Evolutionary conservation across 177 flowering plant genomes (phyloP).

Genomic region (Vitis hybrid): DNA sequence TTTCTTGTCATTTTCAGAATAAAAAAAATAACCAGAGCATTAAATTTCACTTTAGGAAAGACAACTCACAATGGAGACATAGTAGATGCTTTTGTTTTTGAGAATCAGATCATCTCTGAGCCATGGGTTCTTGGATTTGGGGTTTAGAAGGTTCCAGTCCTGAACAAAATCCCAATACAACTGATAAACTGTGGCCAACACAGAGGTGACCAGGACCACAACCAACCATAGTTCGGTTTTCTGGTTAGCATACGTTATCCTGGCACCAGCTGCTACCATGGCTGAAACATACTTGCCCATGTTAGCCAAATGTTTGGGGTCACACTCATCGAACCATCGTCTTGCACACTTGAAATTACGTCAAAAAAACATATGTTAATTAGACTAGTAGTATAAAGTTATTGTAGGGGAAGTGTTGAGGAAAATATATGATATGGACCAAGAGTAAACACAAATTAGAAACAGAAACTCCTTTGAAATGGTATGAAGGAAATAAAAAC

Average conservation of each 20-base stretch:
- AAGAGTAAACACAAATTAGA: no score
- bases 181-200: slow-evolving; percentile 76
- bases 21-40: neutral
- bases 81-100: slow-evolving; percentile 71
- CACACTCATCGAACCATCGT: slow-evolving; percentile 83
- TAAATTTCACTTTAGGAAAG: neutral
- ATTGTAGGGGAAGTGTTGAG: no score
- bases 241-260: slow-evolving; percentile 66
- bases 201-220: slow-evolving; percentile 67
- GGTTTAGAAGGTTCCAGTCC: slow-evolving; percentile 89
- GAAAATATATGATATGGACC: neutral
- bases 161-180: slow-evolving; percentile 94
- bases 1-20: neutral
- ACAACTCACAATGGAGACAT: slow-evolving; percentile 71
- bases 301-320: slow-evolving; percentile 70
- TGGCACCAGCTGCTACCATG: slow-evolving; percentile 96
- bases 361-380: neutral
- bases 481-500: no score
- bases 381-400: neutral
- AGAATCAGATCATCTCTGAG: slow-evolving; percentile 83
- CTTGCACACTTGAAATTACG: slow-evolving; percentile 71
- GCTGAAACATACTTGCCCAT: slow-evolving; percentile 98
- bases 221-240: slow-evolving; percentile 46
- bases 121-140: slow-evolving; percentile 68
- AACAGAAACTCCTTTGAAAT: no score